phyloP scores from a whole-genome alignment of 768 basidiomycete genomes.

The Boletus sp. region DNA sequence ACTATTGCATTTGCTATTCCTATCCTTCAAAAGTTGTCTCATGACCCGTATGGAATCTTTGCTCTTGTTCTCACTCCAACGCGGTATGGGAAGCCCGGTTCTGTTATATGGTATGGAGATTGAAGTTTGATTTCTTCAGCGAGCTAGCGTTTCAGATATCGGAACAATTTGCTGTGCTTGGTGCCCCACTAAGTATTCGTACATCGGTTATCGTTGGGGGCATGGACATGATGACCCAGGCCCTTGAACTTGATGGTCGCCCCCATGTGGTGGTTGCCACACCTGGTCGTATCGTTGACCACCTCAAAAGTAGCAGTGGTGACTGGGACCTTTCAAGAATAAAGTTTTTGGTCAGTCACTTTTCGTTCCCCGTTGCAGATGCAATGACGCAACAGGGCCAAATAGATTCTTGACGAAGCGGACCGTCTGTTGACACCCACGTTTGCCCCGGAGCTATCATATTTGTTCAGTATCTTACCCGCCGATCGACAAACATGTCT shows the following conservation, averaged over 20 bases:
- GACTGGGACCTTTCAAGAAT: slow-evolving; percentile 86
- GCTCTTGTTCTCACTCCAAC: slow-evolving; percentile 94
- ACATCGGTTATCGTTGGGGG: slow-evolving; percentile 94
- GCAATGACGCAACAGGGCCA: background rate
- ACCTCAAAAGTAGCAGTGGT: slow-evolving; percentile 67
- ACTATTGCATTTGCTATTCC: slow-evolving; percentile 97
- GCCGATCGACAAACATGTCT: slow-evolving; percentile 91
- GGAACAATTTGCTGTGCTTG: slow-evolving; percentile 93
- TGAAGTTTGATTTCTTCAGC: slow-evolving; percentile 39
- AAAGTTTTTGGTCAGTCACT: slow-evolving; percentile 68
- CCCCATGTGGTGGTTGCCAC: slow-evolving; percentile 97
- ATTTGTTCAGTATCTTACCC: slow-evolving; percentile 76
- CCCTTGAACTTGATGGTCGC: slow-evolving; percentile 76
- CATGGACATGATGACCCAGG: slow-evolving; percentile 97
- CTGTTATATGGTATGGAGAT: background rate
- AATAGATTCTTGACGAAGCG: slow-evolving; percentile 92
- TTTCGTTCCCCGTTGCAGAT: background rate
- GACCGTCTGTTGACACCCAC: slow-evolving; percentile 88
- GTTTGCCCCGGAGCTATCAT: slow-evolving; percentile 81
- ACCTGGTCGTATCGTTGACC: slow-evolving; percentile 92
- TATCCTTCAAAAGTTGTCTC: slow-evolving; percentile 82
- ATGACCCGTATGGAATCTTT: slow-evolving; percentile 93
- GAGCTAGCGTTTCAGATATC: slow-evolving; percentile 97
- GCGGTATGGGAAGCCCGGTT: slow-evolving; percentile 49
- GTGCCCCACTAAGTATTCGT: slow-evolving; percentile 73